Percentiles rank a stretch among this genome's conserved stretches.
These are phyloP conservation scores for Hysterium pulicare DNA, from an alignment of 2,329 filamentous ascomycete genomes.

Conservation along the genomic window DNA sequence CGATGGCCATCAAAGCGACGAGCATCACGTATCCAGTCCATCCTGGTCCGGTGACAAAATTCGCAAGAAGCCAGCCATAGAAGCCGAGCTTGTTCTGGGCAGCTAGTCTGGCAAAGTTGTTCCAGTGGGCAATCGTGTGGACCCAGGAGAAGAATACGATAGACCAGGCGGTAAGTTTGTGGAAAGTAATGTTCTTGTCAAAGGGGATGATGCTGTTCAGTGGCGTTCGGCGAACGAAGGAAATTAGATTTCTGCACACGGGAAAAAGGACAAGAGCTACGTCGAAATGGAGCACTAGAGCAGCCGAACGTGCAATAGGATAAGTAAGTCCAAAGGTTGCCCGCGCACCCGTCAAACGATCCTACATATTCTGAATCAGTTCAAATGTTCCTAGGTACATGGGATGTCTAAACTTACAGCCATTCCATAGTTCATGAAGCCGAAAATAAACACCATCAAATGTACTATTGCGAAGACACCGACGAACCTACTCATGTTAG, in stretches of 20 bases:
- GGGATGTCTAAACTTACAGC: conserved; percentile 48
- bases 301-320: conserved; percentile 71
- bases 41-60: conserved; percentile 74
- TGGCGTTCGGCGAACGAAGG: conserved; percentile 73
- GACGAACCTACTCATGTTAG: conserved; percentile 61
- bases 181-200: conserved; percentile 86
- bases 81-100: conserved; percentile 73
- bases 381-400: conserved; percentile 1
- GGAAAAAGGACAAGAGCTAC: conserved; percentile 76
- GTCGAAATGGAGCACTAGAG: conserved; percentile 76
- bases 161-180: conserved; percentile 81
- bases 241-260: conserved; percentile 81
- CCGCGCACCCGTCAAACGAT: conserved; percentile 65
- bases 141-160: conserved; percentile 87
- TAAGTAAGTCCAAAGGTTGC: conserved; percentile 72
- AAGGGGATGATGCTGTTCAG: conserved; percentile 85
- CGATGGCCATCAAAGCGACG: conserved; percentile 73
- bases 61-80: conserved; percentile 72
- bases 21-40: conserved; percentile 89
- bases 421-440: conserved; percentile 73
- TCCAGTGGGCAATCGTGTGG: conserved; percentile 82
- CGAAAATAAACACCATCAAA: conserved; percentile 73
- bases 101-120: conserved; percentile 76
- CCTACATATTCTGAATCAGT: conserved; percentile 17
- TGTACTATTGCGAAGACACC: conserved; percentile 71